Evolutionary conservation across 2,329 filamentous ascomycete genomes (phyloP).

Genomic region (Aspergillus phoenicis): DNA sequence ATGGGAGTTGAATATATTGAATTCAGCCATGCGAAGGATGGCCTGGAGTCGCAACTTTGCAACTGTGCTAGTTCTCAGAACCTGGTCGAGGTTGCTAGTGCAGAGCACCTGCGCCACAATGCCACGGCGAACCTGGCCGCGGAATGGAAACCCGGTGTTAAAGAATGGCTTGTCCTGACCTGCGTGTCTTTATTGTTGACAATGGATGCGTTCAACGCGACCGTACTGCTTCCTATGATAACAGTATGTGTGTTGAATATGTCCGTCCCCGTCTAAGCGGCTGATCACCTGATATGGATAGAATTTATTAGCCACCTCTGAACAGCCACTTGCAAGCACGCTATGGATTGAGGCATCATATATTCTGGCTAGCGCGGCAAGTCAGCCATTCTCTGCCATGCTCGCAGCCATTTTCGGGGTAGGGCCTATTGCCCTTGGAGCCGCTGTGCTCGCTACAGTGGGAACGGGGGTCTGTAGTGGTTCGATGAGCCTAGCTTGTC

Average conservation of each 20-base stretch:
- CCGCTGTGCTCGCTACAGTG: constrained; percentile 49
- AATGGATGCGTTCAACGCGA: constrained; percentile 54
- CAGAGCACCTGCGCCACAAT: constrained; percentile 13
- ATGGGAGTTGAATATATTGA: constrained; percentile 23
- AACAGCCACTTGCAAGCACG: constrained; percentile 38
- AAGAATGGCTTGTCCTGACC: constrained; percentile 46
- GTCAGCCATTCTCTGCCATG: constrained; percentile 35
- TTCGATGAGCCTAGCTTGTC: constrained; percentile 37
- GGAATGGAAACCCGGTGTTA: constrained; percentile 42
- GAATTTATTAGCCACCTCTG: constrained; percentile 40
- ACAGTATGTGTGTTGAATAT: constrained; percentile 38
- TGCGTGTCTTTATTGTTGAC: constrained; percentile 49
- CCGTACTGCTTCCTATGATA: constrained; percentile 50
- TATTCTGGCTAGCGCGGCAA: constrained; percentile 40
- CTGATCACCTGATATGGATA: constrained; percentile 13
- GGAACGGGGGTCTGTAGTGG: constrained; percentile 51
- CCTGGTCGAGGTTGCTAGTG: constrained; percentile 10
- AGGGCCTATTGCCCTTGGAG: constrained; percentile 46
- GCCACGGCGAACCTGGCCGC: constrained; percentile 12
- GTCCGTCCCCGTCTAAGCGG: not conserved
- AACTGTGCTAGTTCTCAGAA: constrained; percentile 12
- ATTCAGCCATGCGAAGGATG: constrained; percentile 18
- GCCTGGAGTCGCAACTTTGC: constrained; percentile 14
- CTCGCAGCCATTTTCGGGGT: constrained; percentile 48
- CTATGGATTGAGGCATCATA: constrained; percentile 57